Conservation (phyloP, 805 yeast species). For the Barnettozyma pratensis region DNA sequence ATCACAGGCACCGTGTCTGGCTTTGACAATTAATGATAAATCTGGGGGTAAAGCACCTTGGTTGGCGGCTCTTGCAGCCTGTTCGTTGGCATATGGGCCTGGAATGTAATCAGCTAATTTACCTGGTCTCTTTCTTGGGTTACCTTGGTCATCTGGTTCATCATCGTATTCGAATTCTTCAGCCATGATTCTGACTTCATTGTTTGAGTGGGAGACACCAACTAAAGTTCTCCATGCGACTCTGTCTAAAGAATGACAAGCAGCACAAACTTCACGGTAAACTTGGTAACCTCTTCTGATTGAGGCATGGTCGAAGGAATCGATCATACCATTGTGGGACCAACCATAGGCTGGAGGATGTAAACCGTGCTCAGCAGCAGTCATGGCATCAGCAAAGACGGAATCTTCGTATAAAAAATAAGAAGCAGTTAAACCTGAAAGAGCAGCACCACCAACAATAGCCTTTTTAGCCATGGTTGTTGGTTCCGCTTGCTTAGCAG, state of each 20-base stretch:
- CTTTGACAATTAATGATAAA: constrained; percentile 93
- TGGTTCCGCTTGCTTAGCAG: constrained; percentile 33
- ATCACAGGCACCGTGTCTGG: constrained; percentile 97
- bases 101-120: constrained; percentile 94
- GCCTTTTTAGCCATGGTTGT: constrained; percentile 37
- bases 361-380: constrained; percentile 98
- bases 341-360: constrained; percentile 92
- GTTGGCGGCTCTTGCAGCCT: constrained; percentile 99
- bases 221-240: constrained; percentile 98
- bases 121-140: constrained; percentile 97
- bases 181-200: constrained; percentile 89
- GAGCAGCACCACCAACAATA: constrained; percentile 60
- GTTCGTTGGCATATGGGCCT: constrained; percentile 94
- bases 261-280: constrained; percentile 97
- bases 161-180: constrained; percentile 97
- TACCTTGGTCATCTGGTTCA: constrained; percentile 98
- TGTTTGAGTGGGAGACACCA: constrained; percentile 89
- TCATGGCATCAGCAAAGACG: constrained; percentile 89
- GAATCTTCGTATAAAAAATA: constrained; percentile 79
- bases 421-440: constrained; percentile 76
- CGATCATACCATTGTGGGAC: constrained; percentile 92
- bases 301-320: constrained; percentile 88
- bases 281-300: constrained; percentile 99
- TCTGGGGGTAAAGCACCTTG: constrained; percentile 99
- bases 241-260: constrained; percentile 95